Evolutionary conservation across 495 filamentous ascomycete species (phyloP), one percentile per base, ranked within the genome.

Genomic region (Opeltia flavorubescens): DNA sequence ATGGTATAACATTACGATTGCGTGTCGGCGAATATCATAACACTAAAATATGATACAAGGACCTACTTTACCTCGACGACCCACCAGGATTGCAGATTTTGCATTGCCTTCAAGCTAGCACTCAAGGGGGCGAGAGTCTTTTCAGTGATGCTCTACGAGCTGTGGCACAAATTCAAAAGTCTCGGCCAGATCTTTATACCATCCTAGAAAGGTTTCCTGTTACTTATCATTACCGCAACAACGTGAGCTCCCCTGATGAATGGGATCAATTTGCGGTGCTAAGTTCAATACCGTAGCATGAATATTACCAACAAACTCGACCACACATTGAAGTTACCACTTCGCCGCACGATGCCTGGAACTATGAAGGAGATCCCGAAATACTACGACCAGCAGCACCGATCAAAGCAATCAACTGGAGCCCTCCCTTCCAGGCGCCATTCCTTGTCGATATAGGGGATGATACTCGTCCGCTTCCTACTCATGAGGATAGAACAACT

Each of bases 41-140:
- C 21, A 20, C 7, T 41, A 12, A 41, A 21, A 4, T 9, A 12
- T 12, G 13, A 1, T 5, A 15, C 18, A 13, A 41, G 38, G 89
- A 96, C 56, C 73, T 95, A 24, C 71, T 94, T 58, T 96, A 96
- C 67, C 81, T 89, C 68, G 65, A 71, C 12, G 74, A 83, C 21
- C 76, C 85, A 7, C 89, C 89, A 1, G 75, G 77, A 17, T 71
- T 86, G 47, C 89, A 96, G 63, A 66, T 95, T 15, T 72, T 96
- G 4, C 89, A 95, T 60, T 94, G 88, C 53, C 61, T 95, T 18
- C 67, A 80, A 50, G 88, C 88, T 57, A 76, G 73, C 1, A 76
- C 75, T 54, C 65, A 74, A 0, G 86, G 89, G 0, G 89, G 89
- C 44, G 77, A 85, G 53, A 93, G 86, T 0, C 59, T 91, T 27